Base-by-base conservation (phyloP, 257 asterid species). In the Anisodus tanguticus region DNA sequence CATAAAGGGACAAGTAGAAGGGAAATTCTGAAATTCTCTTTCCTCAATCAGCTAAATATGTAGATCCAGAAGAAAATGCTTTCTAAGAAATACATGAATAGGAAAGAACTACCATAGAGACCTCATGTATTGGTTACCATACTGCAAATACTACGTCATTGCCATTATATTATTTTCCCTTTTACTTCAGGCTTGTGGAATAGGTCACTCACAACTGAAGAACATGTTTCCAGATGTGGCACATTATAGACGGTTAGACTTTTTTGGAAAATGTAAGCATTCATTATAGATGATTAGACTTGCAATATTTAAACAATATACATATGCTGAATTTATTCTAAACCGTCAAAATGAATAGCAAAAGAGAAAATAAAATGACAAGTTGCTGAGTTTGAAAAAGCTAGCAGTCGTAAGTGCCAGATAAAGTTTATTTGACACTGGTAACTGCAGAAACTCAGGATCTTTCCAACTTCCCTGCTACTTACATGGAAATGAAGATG, bases 401-500 rank as follows among this genome's bases (percentile, higher is more conserved):
- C 66, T 8, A 77, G 66, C 15, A 77, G 53, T 31, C 66, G 6
- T 10, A n/a, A 71, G 17, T 71, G 80, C 58, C 80, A 45, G 80
- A 77, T 13, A 77, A 76, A 77, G 49, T 35, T 35, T 53, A 77
- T 77, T 53, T 77, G 31, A 77, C 66, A 77, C 26, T 31, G 9
- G 64, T 15, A 77, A 77, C 66, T 77, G 64, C 49, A 77, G 49
- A 77, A 53, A 53, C 43, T 77, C 63, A 22, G 26, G 43, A 76
- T 76, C 63, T 76, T 76, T 76, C 63, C 13, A 76, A 12, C 22
- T 19, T 11, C 54, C 80, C 41, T 37, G 67, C 64, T 84, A 89
- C 95, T 89, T 87, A 97, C 99, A 91, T 69, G 97, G 93, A 90
- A 91, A 85, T 60, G 81, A 87, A 54, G 94, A 88, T 43, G 79